A percentile compares a stretch with the other conserved stretches of the same genome.
These are phyloP conservation scores for Claviceps monticola DNA, from an alignment of 2,329 filamentous ascomycete genomes.

Conservation along the genomic window DNA sequence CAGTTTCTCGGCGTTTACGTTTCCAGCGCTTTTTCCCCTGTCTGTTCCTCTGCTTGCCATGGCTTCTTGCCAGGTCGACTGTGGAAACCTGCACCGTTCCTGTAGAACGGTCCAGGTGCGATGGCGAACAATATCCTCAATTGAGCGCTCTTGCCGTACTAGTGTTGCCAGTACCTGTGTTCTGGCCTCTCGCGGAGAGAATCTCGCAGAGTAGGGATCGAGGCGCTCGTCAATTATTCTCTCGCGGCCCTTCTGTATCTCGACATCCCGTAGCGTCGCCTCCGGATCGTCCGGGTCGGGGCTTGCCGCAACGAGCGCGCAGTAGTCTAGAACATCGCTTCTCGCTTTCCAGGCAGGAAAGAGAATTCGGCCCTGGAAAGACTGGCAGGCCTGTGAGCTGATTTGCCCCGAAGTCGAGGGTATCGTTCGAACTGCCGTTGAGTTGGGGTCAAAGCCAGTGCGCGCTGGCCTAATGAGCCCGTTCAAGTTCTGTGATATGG, in stretches of 20 bases:
- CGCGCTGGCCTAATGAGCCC: constrained; percentile 65
- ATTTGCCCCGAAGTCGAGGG: constrained; percentile 39
- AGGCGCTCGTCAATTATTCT: constrained; percentile 72
- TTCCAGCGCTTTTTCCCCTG: not conserved
- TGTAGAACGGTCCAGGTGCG: constrained; percentile 70
- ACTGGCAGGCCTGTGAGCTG: constrained; percentile 46
- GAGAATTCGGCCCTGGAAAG: constrained; percentile 63
- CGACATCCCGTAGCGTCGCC: constrained; percentile 50
- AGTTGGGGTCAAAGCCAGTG: constrained; percentile 63
- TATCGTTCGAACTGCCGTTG: constrained; percentile 51
- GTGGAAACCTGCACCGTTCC: constrained; percentile 55
- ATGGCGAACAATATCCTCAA: constrained; percentile 66
- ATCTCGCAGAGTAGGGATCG: constrained; percentile 81
- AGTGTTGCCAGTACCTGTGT: constrained; percentile 66
- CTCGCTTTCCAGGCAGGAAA: constrained; percentile 83
- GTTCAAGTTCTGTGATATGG: constrained; percentile 86
- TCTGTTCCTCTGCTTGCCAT: constrained; percentile 36
- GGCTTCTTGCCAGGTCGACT: constrained; percentile 49
- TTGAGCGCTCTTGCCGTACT: constrained; percentile 58
- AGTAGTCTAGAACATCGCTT: constrained; percentile 77
- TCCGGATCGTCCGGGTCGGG: constrained; percentile 82
- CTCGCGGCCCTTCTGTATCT: constrained; percentile 57
- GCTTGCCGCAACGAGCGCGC: constrained; percentile 71
- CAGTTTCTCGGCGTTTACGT: not conserved
- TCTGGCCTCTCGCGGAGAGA: constrained; percentile 64